A percentile compares a stretch with the other conserved stretches of the same genome.
These are phyloP conservation scores for Entomortierella beljakovae DNA, from an alignment of 192 early-diverging fungal species.

Conservation along the genomic window DNA sequence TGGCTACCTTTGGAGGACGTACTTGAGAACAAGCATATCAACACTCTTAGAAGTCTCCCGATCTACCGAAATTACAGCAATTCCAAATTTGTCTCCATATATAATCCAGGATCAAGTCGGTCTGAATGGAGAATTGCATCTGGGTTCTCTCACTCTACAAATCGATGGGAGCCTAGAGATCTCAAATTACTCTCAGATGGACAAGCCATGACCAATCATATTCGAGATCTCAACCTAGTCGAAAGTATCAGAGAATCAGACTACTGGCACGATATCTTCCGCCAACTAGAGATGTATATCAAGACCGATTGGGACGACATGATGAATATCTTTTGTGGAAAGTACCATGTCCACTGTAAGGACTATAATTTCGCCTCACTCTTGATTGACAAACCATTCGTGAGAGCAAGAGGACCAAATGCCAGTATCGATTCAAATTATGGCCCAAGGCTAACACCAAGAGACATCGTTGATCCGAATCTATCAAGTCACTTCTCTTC, in stretches of 20 bases:
- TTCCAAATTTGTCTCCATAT: not conserved
- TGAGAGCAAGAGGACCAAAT: not conserved
- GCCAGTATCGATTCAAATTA: not conserved
- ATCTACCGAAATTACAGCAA: constrained; percentile 5
- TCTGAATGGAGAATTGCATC: not conserved
- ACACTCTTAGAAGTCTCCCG: not conserved
- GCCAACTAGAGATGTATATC: not conserved
- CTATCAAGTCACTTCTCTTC: constrained; percentile 1
- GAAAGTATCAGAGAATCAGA: constrained; percentile 3
- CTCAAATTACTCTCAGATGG: constrained; percentile 4
- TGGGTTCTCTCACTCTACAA: not conserved
- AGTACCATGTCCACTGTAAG: constrained; percentile 13
- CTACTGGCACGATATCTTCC: constrained; percentile 15
- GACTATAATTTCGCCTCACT: not conserved
- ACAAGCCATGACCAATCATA: constrained; percentile 8
- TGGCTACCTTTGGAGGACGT: not conserved
- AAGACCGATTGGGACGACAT: constrained; percentile 15
- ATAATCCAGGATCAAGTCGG: not conserved
- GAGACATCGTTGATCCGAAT: not conserved
- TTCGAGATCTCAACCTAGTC: not conserved
- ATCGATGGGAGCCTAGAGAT: constrained; percentile 8
- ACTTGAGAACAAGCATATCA: not conserved
- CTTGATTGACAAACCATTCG: not conserved
- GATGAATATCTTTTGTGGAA: not conserved
- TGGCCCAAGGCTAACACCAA: not conserved